Percentiles rank a stretch among this genome's conserved stretches.
phyloP scores from a whole-genome alignment of 768 basidiomycete genomes.

The Hygrocybe punicea region DNA sequence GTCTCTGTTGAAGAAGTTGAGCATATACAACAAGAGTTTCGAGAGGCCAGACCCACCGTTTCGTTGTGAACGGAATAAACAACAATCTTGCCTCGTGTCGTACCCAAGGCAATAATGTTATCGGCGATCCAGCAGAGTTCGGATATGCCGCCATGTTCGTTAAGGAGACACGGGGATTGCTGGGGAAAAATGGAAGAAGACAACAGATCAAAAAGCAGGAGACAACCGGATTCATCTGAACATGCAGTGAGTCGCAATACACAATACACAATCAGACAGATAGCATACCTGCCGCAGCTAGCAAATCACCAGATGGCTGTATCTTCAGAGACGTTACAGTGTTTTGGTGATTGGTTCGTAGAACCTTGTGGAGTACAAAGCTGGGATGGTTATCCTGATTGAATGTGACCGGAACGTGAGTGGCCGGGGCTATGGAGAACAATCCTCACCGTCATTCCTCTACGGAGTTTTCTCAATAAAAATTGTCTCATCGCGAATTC shows the following conservation, averaged over 20 bases:
- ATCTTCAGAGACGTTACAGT: not conserved
- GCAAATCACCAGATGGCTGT: not conserved
- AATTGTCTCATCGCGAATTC: no score
- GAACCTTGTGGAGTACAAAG: not conserved
- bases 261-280: not conserved
- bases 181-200: not conserved
- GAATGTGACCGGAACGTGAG: not conserved
- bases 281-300: not conserved
- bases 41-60: not conserved
- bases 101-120: not conserved
- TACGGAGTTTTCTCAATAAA: no score
- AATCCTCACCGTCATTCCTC: no score
- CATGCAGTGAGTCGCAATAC: not conserved
- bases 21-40: not conserved
- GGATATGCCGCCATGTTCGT: slow-evolving; percentile 1
- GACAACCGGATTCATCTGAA: not conserved
- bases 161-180: not conserved
- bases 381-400: not conserved
- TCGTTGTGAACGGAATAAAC: not conserved
- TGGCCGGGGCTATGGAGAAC: no score
- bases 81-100: not conserved
- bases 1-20: not conserved
- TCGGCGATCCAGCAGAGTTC: not conserved
- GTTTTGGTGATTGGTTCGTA: not conserved
- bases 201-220: not conserved